These are phyloP conservation scores for Lactarius evosmus DNA, from an alignment of 768 basidiomycete genomes.

Conservation along the genomic window DNA sequence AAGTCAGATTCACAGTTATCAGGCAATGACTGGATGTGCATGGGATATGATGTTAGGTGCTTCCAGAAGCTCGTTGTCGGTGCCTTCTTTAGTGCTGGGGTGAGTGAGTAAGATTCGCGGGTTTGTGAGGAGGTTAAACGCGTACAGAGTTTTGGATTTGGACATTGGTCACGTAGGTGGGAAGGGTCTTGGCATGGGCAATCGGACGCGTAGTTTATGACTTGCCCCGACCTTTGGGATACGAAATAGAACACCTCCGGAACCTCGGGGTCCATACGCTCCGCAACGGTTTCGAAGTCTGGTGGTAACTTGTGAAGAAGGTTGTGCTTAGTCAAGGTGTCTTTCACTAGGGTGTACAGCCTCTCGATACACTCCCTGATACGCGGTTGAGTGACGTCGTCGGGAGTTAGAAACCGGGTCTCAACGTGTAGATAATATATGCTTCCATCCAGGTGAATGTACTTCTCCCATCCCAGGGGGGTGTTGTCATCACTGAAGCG, in stretches of 20 bases:
- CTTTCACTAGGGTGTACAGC: not conserved
- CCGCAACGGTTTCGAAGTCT: constrained; percentile 15
- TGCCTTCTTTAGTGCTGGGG: not conserved
- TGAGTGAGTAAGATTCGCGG: not conserved
- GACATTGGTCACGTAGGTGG: constrained; percentile 4
- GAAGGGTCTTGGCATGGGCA: constrained; percentile 6
- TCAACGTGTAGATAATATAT: constrained; percentile 1
- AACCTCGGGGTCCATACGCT: constrained; percentile 16
- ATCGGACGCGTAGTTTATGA: constrained; percentile 14
- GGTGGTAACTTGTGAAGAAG: constrained; percentile 8
- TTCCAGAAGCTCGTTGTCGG: constrained; percentile 9
- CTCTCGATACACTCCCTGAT: constrained; percentile 3
- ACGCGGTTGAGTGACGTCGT: constrained; percentile 15
- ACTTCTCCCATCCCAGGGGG: constrained; percentile 11
- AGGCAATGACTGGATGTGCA: constrained; percentile 11
- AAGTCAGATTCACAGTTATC: constrained; percentile 7
- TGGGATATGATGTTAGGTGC: constrained; percentile 12
- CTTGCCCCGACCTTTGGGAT: not conserved
- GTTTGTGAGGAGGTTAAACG: not conserved
- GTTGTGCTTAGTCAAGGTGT: not conserved
- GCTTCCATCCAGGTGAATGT: constrained; percentile 7
- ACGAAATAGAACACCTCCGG: constrained; percentile 17
- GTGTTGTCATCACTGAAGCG: not conserved
- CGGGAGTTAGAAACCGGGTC: constrained; percentile 1
- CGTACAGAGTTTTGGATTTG: constrained; percentile 6